phyloP scores from a whole-genome alignment of 2,329 filamentous ascomycete species.

The Aspergillus texensis region DNA sequence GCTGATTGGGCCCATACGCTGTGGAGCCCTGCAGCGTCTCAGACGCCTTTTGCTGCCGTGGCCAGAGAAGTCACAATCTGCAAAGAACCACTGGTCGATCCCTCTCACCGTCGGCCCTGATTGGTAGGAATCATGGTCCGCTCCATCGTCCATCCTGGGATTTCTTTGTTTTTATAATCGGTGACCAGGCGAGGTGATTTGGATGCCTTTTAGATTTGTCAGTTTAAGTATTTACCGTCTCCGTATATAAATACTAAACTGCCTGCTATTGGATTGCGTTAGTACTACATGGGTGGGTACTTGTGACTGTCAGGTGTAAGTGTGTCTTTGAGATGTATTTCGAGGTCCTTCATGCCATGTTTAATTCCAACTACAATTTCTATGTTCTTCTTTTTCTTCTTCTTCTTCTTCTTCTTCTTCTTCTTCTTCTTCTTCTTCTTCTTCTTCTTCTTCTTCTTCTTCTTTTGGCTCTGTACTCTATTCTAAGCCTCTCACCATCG shows the following conservation, averaged over 20 bases:
- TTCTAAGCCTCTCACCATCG: not conserved
- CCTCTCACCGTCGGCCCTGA: not conserved
- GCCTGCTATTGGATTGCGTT: not conserved
- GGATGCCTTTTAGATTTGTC: not conserved
- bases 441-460: not conserved
- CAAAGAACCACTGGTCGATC: not conserved
- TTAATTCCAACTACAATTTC: not conserved
- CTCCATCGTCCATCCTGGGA: not conserved
- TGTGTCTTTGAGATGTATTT: too few species aligned
- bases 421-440: not conserved
- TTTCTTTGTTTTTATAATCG: not conserved
- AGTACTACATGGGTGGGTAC: too few species aligned
- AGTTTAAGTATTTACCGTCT: not conserved
- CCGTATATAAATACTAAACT: not conserved
- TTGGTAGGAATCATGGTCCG: not conserved
- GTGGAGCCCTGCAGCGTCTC: not conserved
- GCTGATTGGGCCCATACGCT: not conserved
- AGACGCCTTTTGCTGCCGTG: not conserved
- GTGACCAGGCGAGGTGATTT: not conserved
- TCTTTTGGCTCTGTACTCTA: not conserved
- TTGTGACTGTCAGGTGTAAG: too few species aligned
- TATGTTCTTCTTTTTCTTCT: too few species aligned
- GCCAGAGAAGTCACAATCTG: not conserved
- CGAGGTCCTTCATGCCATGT: not conserved
- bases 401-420: not conserved